phyloP scores from a whole-genome alignment of 495 filamentous ascomycete genomes.

The Chaetomium cochliodes region DNA sequence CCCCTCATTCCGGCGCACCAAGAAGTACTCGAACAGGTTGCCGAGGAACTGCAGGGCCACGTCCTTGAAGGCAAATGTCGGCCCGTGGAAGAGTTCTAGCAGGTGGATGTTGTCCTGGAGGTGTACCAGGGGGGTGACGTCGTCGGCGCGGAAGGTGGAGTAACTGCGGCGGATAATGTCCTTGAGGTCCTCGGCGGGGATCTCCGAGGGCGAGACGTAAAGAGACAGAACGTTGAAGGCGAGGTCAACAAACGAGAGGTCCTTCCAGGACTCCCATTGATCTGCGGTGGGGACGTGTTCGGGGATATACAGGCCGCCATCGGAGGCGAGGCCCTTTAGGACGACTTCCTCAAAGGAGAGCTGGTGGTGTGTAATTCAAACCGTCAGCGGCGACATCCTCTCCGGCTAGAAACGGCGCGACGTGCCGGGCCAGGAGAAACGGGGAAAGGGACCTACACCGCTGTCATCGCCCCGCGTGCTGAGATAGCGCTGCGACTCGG shows the following conservation, averaged over 20 bases:
- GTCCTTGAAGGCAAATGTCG: slow-evolving; percentile 93
- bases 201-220: slow-evolving; percentile 80
- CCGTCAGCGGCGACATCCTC: slow-evolving; percentile 1
- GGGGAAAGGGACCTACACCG: slow-evolving; percentile 54
- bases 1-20: slow-evolving; percentile 74
- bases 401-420: too few relatives aligned
- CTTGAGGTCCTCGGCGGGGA: slow-evolving; percentile 74
- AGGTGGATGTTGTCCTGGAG: slow-evolving; percentile 73
- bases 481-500: slow-evolving; percentile 72
- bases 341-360: slow-evolving; percentile 89
- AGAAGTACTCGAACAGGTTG: slow-evolving; percentile 95
- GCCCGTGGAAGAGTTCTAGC: slow-evolving; percentile 96
- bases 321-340: slow-evolving; percentile 82
- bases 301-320: slow-evolving; percentile 89
- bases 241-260: slow-evolving; percentile 74
- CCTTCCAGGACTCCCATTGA: slow-evolving; percentile 70
- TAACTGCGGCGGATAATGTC: slow-evolving; percentile 78
- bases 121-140: slow-evolving; percentile 70
- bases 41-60: slow-evolving; percentile 87
- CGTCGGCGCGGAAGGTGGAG: slow-evolving; percentile 74
- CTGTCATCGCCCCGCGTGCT: slow-evolving; percentile 78
- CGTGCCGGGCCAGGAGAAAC: background rate
- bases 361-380: slow-evolving; percentile 42
- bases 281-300: slow-evolving; percentile 68
- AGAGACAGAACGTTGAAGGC: slow-evolving; percentile 73